Evolutionary conservation across 2,329 filamentous ascomycete genomes (phyloP).

Genomic region (Phaeosphaeria sp.): DNA sequence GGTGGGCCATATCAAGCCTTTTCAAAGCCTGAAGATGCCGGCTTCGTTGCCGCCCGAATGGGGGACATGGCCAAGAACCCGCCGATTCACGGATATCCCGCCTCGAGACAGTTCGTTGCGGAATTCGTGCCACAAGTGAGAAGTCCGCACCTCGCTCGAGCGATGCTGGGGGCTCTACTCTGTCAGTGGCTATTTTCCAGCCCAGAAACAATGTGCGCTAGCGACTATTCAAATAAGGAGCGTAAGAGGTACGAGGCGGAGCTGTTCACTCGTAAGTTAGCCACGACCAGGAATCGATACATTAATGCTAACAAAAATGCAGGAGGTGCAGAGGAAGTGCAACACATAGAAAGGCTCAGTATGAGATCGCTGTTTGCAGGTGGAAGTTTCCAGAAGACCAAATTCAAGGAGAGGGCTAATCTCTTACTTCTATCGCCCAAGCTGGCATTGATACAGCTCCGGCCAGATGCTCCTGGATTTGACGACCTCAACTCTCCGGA

Average conservation of each 20-base stretch:
- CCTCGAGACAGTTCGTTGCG: constrained; percentile 2
- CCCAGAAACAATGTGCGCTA: constrained; percentile 9
- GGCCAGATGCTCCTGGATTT: neutral
- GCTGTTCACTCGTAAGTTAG: constrained; percentile 4
- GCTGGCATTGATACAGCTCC: neutral
- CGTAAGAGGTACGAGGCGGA: neutral
- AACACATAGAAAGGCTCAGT: constrained; percentile 8
- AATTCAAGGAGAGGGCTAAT: neutral
- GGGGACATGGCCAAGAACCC: neutral
- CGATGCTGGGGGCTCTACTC: constrained; percentile 15
- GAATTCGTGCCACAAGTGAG: neutral
- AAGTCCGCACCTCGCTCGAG: constrained; percentile 11
- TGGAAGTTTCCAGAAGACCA: constrained; percentile 1
- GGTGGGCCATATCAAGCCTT: neutral
- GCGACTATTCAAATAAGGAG: constrained; percentile 6
- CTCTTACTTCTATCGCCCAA: neutral
- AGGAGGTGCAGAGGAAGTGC: constrained; percentile 6
- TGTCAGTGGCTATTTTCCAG: constrained; percentile 13
- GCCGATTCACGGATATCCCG: neutral
- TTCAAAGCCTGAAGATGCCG: neutral
- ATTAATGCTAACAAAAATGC: neutral
- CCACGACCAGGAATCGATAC: neutral
- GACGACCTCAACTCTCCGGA: neutral
- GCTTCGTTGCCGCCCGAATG: constrained; percentile 1
- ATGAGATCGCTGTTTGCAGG: constrained; percentile 12